Percentiles rank a stretch among this genome's conserved stretches.
Evolutionary conservation across 495 filamentous ascomycete genomes (phyloP).

Genomic region (Parathielavia appendiculata): DNA sequence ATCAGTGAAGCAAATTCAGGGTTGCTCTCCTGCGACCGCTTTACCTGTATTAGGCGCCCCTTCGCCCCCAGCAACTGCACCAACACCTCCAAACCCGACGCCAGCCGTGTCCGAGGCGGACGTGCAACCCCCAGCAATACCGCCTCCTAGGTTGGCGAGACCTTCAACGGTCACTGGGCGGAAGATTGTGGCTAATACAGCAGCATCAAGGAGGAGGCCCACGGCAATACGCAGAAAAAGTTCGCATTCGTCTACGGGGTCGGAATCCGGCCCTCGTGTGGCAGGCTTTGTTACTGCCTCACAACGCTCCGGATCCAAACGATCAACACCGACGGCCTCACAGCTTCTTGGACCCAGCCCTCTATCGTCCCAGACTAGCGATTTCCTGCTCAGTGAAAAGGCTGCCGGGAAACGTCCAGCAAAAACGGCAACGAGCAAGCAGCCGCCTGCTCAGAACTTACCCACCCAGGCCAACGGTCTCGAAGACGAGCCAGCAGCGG

Average conservation of each 20-base stretch:
- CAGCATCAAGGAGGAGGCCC: conserved; percentile 36
- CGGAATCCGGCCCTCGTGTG: conserved; percentile 26
- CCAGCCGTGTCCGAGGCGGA: conserved; percentile 16
- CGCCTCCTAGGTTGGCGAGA: conserved; percentile 23
- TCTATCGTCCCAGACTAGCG: not conserved
- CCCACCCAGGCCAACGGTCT: conserved; percentile 16
- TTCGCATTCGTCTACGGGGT: conserved; percentile 38
- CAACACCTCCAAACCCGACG: not conserved
- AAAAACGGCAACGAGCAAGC: conserved; percentile 6
- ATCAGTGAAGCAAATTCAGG: conserved; percentile 1
- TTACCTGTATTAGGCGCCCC: not conserved
- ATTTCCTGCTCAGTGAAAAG: conserved; percentile 27
- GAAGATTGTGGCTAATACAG: conserved; percentile 36
- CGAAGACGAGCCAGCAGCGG: conserved; percentile 10
- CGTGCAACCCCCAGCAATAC: conserved; percentile 19
- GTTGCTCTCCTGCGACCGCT: not conserved
- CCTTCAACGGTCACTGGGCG: conserved; percentile 22
- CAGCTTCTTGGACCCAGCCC: not conserved
- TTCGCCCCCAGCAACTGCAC: not conserved
- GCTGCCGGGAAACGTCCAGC: conserved; percentile 38
- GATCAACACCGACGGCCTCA: not conserved
- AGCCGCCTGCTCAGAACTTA: conserved; percentile 14
- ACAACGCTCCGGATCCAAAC: conserved; percentile 7
- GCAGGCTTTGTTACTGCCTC: conserved; percentile 8
- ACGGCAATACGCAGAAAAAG: conserved; percentile 37